Evolutionary conservation across 1,284 basidiomycete species (phyloP), one percentile per base, ranked within the genome.

Genomic region (Amylostereum areolatum): DNA sequence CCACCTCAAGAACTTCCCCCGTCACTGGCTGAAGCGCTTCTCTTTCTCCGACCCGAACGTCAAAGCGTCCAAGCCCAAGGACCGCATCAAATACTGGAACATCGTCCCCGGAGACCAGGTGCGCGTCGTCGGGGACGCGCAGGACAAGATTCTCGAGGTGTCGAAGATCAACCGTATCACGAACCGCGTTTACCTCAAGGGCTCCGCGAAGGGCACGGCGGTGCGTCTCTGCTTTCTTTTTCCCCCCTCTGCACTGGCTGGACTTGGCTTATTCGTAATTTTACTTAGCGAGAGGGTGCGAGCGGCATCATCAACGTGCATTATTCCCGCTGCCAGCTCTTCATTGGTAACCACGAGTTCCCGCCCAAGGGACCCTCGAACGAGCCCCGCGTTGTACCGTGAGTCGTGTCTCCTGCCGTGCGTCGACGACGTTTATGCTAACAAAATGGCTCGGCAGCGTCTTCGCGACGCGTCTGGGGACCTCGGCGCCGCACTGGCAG

Each of bases 51-150:
- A 68, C 52, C 59, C 65, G 1, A 49, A 51, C 11, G 53, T 69
- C 18, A 85, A 84, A 62, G 74, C 77, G 39, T 79, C 78, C 46
- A 72, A 75, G 34, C 73, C 77, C 12, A 74, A 74, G 52, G 83
- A 89, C 58, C 75, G 88, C 48, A 85, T 92, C 46, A 88, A 89
- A 64, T 83, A 78, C 62, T 92, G 88, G 88, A 92, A 91, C 58
- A 77, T 92, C 53, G 83, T 89, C 29, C 86, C 89, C 6, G 88
- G 88, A n/a, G 88, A 92, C 67, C 77, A 78, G 50, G 79, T 92
- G 58, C 76, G 83, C 46, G 56, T 90, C 48, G 74, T 77, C 7
- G 85, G 85, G 27, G 83, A 89, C 64, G 71, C 71, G 51, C 71
- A 71, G 41, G 75, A 74, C 43, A 72, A 64, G 2, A 63, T 89